Base-by-base conservation (phyloP, 495 filamentous ascomycete genomes). In the Rusavskia elegans region DNA sequence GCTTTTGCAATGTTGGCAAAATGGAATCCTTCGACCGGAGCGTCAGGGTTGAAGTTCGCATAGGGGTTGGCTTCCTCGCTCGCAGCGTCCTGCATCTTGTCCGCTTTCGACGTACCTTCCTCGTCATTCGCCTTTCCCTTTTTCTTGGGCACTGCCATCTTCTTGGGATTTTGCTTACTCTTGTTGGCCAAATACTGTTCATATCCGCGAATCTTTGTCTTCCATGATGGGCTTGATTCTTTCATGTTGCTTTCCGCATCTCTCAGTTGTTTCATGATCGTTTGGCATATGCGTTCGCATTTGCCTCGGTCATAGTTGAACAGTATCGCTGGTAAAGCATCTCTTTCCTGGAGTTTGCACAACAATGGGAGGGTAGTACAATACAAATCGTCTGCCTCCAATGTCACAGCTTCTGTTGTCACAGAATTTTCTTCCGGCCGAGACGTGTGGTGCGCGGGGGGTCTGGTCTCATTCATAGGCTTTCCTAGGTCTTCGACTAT, bases 231-330 rank as follows among this genome's bases (percentile, higher is more conserved):
- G 48, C 71, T 78, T 8, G 61, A 64, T 42, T 68, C 61, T 57
- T 83, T 80, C 71, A 75, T 87, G 5, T 46, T 41, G 0, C 56
- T 45, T 59, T 89, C 85, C 0, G 74, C 69, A 3, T 63, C 52
- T 27, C 67, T 54, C 10, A 89, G 62, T 42, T 80, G 63, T 4
- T 58, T 37, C 3, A 80, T 45, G 1, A 89, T 38, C 5, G 62
- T 44, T 5, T 53, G 36, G 42, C 71, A 72, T 14, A 85, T 71
- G 2, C 57, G 55, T 63, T 88, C 83, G 53, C 85, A 89, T 19
- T 63, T 59, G 1, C 52, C 55, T 36, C 85, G 75, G 53, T 87
- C 82, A 59, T 82, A 89, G 52, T 85, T 86, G 70, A 90, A 89
- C 5, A 89, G 55, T 16, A 90, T 74, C 0, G 82, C 84, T 0